Evolutionary conservation across 106 monocot species (phyloP), one percentile per base, ranked within the genome.

Genomic region (Cymbidium sinense): DNA sequence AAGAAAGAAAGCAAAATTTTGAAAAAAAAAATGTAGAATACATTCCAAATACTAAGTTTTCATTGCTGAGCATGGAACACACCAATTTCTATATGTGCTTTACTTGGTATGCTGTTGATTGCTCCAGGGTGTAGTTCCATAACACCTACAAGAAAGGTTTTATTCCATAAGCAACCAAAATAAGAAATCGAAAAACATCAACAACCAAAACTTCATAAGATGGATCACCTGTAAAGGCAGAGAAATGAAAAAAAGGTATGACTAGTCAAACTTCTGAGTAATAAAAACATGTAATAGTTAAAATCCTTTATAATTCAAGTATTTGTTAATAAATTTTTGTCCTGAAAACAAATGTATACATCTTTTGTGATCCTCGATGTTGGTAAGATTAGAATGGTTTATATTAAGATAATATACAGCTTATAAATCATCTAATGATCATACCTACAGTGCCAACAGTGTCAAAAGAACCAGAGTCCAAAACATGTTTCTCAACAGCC

Each of bases 391-490:
- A 67, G 67, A 67, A 67, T 67, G 12, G 7, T 67, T 17, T 67
- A 33, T 67, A 31, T 17, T 67, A 8, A n/a, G 33, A 67, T 67
- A 67, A 31, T 33, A 67, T 31, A 1, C 3, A 13, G 15, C 11
- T 15, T 31, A 33, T 67, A 33, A 62, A 71, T 39, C n/a, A 71
- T 19, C 15, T 35, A 10, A 71, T 71, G 71, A 71, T 67, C 72
- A 75, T 92, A 99, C 99, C 99, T 83, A 92, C 92, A 75, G 99
- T 99, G 74, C 99, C 99, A 70, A 99, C 99, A 70, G 95, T 95
- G 75, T 99, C 99, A 18, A 83, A 75, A n/a, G 95, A 92, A 77
- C 90, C 92, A 80, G 99, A 95, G 34, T 89, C 94, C 39, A 99
- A 77, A 28, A 95, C 94, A 82, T 99, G 94, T 64, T 86, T 99